Percentiles rank a stretch among this genome's conserved stretches.
Conservation (phyloP, 2,329 filamentous ascomycete species). For the Colletotrichum sojae region DNA sequence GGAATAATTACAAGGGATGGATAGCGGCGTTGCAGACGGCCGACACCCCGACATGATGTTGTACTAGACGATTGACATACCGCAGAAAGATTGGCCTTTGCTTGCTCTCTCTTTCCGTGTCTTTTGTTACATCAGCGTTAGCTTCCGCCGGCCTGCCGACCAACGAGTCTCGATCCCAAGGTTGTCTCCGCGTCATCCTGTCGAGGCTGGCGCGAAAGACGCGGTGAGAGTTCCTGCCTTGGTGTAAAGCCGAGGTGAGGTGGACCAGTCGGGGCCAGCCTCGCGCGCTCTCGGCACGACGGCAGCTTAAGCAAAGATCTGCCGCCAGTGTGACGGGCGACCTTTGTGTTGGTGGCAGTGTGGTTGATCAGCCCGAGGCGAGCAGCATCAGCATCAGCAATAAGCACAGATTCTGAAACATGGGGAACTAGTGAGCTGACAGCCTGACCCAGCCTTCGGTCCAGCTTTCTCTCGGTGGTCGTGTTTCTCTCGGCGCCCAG, state of each 20-base stretch:
- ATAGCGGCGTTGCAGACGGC: slow-evolving; percentile 36
- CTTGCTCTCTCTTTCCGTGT: not conserved
- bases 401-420: slow-evolving; percentile 41
- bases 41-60: slow-evolving; percentile 35
- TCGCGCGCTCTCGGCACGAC: slow-evolving; percentile 28
- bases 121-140: not conserved
- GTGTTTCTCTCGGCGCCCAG: slow-evolving; percentile 13
- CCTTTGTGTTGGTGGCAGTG: slow-evolving; percentile 11
- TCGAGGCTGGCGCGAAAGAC: slow-evolving; percentile 27
- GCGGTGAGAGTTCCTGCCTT: slow-evolving; percentile 32
- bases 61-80: slow-evolving; percentile 29
- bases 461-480: slow-evolving; percentile 13
- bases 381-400: slow-evolving; percentile 39
- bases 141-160: not conserved
- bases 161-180: not conserved
- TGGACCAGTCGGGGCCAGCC: slow-evolving; percentile 11
- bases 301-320: slow-evolving; percentile 24
- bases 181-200: slow-evolving; percentile 35
- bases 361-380: slow-evolving; percentile 30
- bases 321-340: slow-evolving; percentile 14
- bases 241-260: slow-evolving; percentile 13
- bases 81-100: slow-evolving; percentile 25
- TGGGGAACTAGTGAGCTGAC: not conserved
- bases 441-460: not conserved
- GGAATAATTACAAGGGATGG: slow-evolving; percentile 33